A percentile compares a stretch with the other conserved stretches of the same genome.
phyloP scores from a whole-genome alignment of 2,329 filamentous ascomycete species.

The Aspergillus ibericus region DNA sequence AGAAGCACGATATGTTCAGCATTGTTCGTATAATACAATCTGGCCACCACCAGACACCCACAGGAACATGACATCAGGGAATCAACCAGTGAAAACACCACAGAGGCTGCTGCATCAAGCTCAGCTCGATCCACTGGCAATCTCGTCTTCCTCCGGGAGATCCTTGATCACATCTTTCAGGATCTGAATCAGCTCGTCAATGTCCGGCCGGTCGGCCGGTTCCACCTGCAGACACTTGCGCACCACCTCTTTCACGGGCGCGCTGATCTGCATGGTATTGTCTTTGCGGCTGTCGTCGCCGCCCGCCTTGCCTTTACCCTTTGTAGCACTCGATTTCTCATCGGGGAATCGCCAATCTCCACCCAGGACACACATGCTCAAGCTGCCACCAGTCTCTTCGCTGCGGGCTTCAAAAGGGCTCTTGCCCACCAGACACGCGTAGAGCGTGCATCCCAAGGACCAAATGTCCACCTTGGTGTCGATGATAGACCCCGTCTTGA shows the following conservation, averaged over 20 bases:
- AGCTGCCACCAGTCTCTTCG: slow-evolving; percentile 90
- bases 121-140: slow-evolving; percentile 24
- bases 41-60: slow-evolving; percentile 5
- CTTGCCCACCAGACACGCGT: slow-evolving; percentile 94
- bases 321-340: slow-evolving; percentile 64
- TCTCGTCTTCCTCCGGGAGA: slow-evolving; percentile 62
- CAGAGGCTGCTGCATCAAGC: too few species aligned
- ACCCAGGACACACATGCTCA: slow-evolving; percentile 88
- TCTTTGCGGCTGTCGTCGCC: slow-evolving; percentile 26
- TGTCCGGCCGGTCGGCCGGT: slow-evolving; percentile 80
- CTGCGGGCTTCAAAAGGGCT: slow-evolving; percentile 94
- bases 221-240: slow-evolving; percentile 83
- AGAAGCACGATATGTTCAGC: slow-evolving; percentile 14
- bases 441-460: slow-evolving; percentile 96
- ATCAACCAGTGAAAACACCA: background rate
- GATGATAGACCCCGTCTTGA: slow-evolving; percentile 86
- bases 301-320: slow-evolving; percentile 55
- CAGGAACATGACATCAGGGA: background rate
- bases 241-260: slow-evolving; percentile 82
- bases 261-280: slow-evolving; percentile 65
- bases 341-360: slow-evolving; percentile 98
- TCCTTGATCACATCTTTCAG: slow-evolving; percentile 71
- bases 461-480: slow-evolving; percentile 98
- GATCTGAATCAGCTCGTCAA: slow-evolving; percentile 76
- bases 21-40: slow-evolving; percentile 27